These are phyloP conservation scores for Streptanthus diversifolius DNA, from an alignment of 345 rosid species.

Conservation along the genomic window DNA sequence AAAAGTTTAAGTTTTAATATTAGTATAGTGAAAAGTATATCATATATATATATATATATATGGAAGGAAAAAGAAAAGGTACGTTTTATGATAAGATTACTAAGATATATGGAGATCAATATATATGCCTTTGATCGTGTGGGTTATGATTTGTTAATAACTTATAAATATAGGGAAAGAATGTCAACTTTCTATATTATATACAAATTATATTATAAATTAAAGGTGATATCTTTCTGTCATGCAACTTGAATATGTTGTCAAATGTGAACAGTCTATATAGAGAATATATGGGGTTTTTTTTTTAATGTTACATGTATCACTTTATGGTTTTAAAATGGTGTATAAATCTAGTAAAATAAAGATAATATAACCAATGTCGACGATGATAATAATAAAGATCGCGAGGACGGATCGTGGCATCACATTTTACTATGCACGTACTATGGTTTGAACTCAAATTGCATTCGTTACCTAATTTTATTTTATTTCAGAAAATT, in stretches of 20 bases:
- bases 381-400: neutral
- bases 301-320: neutral
- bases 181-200: conserved; percentile 4
- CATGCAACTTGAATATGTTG: conserved; percentile 1
- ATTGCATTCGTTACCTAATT: neutral
- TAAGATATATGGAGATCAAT: neutral
- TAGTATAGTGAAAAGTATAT: neutral
- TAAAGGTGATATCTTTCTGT: neutral
- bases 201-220: neutral
- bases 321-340: neutral
- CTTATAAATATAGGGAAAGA: neutral
- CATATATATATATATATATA: neutral
- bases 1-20: neutral
- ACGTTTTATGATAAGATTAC: neutral
- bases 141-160: neutral
- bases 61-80: neutral
- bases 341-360: neutral
- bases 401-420: conserved; percentile 20
- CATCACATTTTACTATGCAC: conserved; percentile 13
- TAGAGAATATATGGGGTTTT: neutral
- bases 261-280: neutral
- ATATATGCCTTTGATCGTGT: neutral
- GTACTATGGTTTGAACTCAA: no score
- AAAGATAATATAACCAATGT: neutral
- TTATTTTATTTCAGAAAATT: neutral